Evolutionary conservation across 495 filamentous ascomycete genomes (phyloP).

Genomic region (Penicillium taxi): DNA sequence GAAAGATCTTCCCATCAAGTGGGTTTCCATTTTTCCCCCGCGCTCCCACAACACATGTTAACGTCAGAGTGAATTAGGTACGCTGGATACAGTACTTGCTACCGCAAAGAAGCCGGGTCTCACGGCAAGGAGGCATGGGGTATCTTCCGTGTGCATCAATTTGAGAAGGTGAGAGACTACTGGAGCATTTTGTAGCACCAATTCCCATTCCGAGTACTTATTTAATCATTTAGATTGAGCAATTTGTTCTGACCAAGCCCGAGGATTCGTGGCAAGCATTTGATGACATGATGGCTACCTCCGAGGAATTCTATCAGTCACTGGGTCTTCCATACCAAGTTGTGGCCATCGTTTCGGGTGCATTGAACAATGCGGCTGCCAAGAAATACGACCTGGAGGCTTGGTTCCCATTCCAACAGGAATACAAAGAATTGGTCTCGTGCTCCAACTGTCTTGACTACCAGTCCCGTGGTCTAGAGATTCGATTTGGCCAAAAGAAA

Average conservation of each 20-base stretch:
- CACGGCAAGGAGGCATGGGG: constrained; percentile 98
- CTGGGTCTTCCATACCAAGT: constrained; percentile 83
- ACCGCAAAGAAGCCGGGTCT: constrained; percentile 84
- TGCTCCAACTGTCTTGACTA: constrained; percentile 97
- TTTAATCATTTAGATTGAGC: constrained; percentile 59
- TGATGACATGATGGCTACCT: constrained; percentile 80
- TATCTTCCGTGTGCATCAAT: constrained; percentile 96
- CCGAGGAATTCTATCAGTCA: constrained; percentile 91
- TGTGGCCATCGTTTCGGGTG: constrained; percentile 88
- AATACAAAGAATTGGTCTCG: constrained; percentile 96
- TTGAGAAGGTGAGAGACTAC: constrained; percentile 69
- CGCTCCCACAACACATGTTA: not conserved
- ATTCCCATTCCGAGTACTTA: no score
- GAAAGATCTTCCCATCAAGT: constrained; percentile 81
- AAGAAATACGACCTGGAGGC: constrained; percentile 97
- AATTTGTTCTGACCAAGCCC: constrained; percentile 89
- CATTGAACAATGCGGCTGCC: constrained; percentile 83
- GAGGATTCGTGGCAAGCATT: constrained; percentile 93
- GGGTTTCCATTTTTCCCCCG: constrained; percentile 8
- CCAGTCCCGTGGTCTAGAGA: constrained; percentile 81
- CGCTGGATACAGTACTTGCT: constrained; percentile 90
- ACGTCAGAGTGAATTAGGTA: constrained; percentile 41
- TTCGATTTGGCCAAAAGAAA: constrained; percentile 72
- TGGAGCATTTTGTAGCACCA: no score
- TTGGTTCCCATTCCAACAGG: constrained; percentile 92